Conservation (phyloP, 257 asterid species). For the Ehretia macrophylla region DNA sequence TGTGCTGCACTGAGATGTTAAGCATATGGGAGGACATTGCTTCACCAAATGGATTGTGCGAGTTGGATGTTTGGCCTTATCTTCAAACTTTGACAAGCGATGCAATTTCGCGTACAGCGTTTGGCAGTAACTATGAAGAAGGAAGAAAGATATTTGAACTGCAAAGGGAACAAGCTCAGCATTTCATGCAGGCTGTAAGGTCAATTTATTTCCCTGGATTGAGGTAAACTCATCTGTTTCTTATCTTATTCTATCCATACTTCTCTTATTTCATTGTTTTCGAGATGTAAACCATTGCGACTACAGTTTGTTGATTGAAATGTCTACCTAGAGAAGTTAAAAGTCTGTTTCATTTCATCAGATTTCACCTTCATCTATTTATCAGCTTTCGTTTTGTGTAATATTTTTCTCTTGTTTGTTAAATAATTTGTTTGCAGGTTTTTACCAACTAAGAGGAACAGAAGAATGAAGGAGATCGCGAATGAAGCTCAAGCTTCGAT, state of each 20-base stretch:
- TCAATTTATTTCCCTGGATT: constrained; percentile 37
- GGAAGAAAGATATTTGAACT: constrained; percentile 43
- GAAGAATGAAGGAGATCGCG: constrained; percentile 13
- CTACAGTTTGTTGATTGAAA: background rate
- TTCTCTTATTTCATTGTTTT: background rate
- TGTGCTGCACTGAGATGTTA: constrained; percentile 34
- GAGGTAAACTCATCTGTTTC: constrained; percentile 24
- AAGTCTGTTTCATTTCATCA: too few species aligned
- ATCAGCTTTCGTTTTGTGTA: background rate
- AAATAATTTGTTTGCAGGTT: background rate
- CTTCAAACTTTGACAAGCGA: constrained; percentile 30
- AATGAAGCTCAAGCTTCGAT: background rate
- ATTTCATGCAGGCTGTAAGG: constrained; percentile 10
- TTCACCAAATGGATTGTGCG: constrained; percentile 17
- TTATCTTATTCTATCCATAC: too few species aligned
- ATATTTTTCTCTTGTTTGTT: too few species aligned
- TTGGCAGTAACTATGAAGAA: constrained; percentile 50
- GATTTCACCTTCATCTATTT: too few species aligned
- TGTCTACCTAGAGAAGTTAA: background rate
- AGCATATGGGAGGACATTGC: constrained; percentile 34
- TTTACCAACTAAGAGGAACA: constrained; percentile 8
- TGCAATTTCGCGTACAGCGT: constrained; percentile 46
- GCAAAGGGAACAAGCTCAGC: constrained; percentile 37
- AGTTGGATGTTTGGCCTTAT: constrained; percentile 46
- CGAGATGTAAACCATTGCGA: too few species aligned